Conservation (phyloP, 495 filamentous ascomycete species). For the Cryomyces antarcticus region DNA sequence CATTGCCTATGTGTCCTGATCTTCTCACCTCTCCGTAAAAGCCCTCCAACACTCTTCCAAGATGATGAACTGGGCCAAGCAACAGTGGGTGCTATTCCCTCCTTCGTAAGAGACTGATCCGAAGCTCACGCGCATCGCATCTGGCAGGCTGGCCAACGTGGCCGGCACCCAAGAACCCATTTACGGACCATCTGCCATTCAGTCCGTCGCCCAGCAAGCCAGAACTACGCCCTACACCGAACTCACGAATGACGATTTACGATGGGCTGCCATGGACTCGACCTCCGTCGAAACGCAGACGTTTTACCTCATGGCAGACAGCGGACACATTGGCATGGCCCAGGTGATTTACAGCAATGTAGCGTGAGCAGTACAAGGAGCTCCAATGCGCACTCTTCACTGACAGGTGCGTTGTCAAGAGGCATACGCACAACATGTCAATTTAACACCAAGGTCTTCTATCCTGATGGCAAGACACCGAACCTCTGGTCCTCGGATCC, state of each 20-base stretch:
- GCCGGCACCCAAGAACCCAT: slow-evolving; percentile 91
- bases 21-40: no score
- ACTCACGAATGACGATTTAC: slow-evolving; percentile 52
- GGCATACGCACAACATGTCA: slow-evolving; percentile 78
- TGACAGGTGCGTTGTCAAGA: slow-evolving; percentile 22
- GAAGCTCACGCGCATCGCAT: slow-evolving; percentile 1
- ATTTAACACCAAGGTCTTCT: slow-evolving; percentile 83
- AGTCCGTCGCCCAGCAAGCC: slow-evolving; percentile 62
- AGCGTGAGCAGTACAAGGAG: slow-evolving; percentile 37
- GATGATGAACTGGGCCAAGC: slow-evolving; percentile 55
- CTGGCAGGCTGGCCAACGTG: slow-evolving; percentile 61
- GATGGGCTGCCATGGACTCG: slow-evolving; percentile 61
- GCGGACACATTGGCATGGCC: slow-evolving; percentile 51
- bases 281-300: slow-evolving; percentile 92
- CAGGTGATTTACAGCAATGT: slow-evolving; percentile 98
- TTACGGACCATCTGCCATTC: slow-evolving; percentile 81
- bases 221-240: slow-evolving; percentile 63
- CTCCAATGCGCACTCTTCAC: no score
- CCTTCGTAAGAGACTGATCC: background rate
- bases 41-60: background rate
- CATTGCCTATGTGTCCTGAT: no score
- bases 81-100: slow-evolving; percentile 30
- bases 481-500: slow-evolving; percentile 64
- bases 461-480: slow-evolving; percentile 38
- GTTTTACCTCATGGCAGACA: slow-evolving; percentile 75